A percentile compares a stretch with the other conserved stretches of the same genome.
These are phyloP conservation scores for Rhodotorula sp. DNA, from an alignment of 1,284 basidiomycete genomes.

Conservation along the genomic window DNA sequence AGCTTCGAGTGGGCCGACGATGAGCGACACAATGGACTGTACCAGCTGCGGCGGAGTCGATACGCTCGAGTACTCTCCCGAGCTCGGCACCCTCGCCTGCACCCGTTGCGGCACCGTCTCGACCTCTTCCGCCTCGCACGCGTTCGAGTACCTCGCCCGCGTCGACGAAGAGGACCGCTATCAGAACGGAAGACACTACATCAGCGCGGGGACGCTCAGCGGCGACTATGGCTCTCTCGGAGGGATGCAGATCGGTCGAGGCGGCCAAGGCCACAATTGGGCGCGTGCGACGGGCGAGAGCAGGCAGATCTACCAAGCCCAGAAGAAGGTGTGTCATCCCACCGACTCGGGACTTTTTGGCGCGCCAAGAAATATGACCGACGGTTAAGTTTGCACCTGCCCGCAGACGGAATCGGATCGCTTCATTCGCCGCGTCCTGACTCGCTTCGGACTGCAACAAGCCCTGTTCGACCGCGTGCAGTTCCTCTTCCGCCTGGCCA, in stretches of 20 bases:
- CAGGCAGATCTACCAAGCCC: constrained; percentile 13
- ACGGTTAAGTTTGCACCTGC: no score
- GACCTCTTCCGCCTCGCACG: constrained; percentile 5
- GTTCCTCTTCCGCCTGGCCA: constrained; percentile 17
- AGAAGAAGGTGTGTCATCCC: constrained; percentile 17
- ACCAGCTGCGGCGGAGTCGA: constrained; percentile 1
- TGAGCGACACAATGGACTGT: not conserved
- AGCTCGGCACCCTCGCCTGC: constrained; percentile 26
- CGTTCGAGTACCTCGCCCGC: constrained; percentile 23
- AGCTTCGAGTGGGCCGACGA: not conserved
- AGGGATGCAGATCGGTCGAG: not conserved
- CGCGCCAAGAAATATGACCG: not conserved
- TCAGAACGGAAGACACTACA: constrained; percentile 16
- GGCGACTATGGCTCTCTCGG: constrained; percentile 3
- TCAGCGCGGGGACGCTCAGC: not conserved
- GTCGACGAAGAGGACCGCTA: constrained; percentile 30
- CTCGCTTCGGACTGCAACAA: constrained; percentile 12
- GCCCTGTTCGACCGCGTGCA: not conserved
- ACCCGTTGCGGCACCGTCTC: constrained; percentile 29
- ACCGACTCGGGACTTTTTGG: not conserved
- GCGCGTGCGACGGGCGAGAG: constrained; percentile 11
- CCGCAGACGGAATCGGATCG: constrained; percentile 11
- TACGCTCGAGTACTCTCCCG: constrained; percentile 17
- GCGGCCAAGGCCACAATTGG: constrained; percentile 12
- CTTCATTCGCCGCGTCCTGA: constrained; percentile 16